A percentile compares a stretch with the other conserved stretches of the same genome.
These are phyloP conservation scores for Nevesoporus exiguus DNA, from an alignment of 768 basidiomycete species.

Conservation along the genomic window DNA sequence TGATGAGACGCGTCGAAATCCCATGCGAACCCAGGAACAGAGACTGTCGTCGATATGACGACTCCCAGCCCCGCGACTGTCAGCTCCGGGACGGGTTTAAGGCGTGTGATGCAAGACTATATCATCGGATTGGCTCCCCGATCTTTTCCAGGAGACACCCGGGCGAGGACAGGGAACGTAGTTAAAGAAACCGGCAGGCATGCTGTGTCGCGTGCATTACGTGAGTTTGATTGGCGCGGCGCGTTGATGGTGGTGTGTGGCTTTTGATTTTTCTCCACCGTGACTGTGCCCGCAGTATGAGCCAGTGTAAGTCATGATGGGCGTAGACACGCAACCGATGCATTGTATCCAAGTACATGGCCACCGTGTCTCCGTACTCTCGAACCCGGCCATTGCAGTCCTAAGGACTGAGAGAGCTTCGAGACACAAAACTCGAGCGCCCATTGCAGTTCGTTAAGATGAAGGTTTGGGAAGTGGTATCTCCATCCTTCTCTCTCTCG, in stretches of 20 bases:
- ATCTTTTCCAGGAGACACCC: too few relatives aligned
- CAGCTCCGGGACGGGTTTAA: too few relatives aligned
- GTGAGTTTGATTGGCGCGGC: slow-evolving; percentile 31
- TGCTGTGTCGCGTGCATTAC: slow-evolving; percentile 27
- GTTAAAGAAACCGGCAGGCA: too few relatives aligned
- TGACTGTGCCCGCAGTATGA: slow-evolving; percentile 68
- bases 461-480: slow-evolving; percentile 89
- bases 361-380: slow-evolving; percentile 86
- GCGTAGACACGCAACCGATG: slow-evolving; percentile 2
- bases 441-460: slow-evolving; percentile 83
- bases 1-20: too few relatives aligned
- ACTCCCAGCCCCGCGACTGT: too few relatives aligned
- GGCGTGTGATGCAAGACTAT: too few relatives aligned
- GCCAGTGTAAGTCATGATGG: slow-evolving; percentile 57
- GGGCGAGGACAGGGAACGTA: too few relatives aligned
- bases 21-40: too few relatives aligned
- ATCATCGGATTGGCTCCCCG: too few relatives aligned
- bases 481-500: slow-evolving; percentile 2
- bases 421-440: slow-evolving; percentile 81
- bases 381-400: slow-evolving; percentile 81
- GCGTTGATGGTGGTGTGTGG: slow-evolving; percentile 19
- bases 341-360: slow-evolving; percentile 58
- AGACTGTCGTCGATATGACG: too few relatives aligned
- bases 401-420: slow-evolving; percentile 43
- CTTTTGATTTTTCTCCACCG: slow-evolving; percentile 26